These are phyloP conservation scores for Tephrocybe sp. DNA, from an alignment of 768 basidiomycete genomes.

Conservation along the genomic window DNA sequence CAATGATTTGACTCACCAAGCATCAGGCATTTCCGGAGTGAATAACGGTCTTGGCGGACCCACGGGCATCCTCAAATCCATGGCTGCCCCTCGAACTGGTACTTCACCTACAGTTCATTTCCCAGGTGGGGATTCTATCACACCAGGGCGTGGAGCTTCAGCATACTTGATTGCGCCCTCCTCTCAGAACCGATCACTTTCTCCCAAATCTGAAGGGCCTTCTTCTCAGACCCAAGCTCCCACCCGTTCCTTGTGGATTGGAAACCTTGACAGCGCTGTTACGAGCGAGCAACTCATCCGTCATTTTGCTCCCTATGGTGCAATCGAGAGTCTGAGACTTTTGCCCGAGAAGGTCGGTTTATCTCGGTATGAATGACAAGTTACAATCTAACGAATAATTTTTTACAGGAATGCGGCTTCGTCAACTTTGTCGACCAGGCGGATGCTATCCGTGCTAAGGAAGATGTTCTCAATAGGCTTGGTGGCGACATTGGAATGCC, in stretches of 20 bases:
- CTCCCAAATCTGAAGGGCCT: constrained; percentile 75
- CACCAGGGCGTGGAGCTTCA: constrained; percentile 48
- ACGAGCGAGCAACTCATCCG: constrained; percentile 94
- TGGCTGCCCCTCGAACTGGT: constrained; percentile 41
- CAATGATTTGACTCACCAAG: constrained; percentile 51
- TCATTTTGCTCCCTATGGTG: constrained; percentile 95
- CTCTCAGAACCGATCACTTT: constrained; percentile 72
- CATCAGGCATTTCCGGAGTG: constrained; percentile 35
- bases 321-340: constrained; percentile 92
- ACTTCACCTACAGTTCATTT: constrained; percentile 66
- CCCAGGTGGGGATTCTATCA: constrained; percentile 55
- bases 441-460: constrained; percentile 97
- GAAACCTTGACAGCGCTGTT: constrained; percentile 93
- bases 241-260: constrained; percentile 97
- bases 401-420: constrained; percentile 89
- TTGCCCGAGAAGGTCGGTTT: constrained; percentile 89
- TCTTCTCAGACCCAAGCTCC: constrained; percentile 86
- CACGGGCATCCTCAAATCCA: constrained; percentile 58
- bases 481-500: constrained; percentile 94
- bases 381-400: neutral
- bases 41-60: constrained; percentile 40
- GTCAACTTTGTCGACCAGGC: constrained; percentile 97
- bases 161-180: constrained; percentile 72
- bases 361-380: constrained; percentile 2
- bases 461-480: constrained; percentile 94